Base-by-base conservation (phyloP, 768 basidiomycete species). In the Clitopilus passeckerianus region DNA sequence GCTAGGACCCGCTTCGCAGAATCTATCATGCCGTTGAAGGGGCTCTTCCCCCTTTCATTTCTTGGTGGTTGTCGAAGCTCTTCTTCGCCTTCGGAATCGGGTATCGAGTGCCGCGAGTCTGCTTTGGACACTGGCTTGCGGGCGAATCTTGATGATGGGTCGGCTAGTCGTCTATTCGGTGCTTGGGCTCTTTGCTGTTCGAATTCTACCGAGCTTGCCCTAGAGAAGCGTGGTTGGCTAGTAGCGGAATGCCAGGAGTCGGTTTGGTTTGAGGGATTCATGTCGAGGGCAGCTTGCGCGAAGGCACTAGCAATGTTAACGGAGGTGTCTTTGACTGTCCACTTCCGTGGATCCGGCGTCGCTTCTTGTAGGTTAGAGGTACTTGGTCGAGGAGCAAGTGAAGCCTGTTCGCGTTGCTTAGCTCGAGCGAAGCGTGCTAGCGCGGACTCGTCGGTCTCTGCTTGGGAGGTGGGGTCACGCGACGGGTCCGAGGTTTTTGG, bases 291-390 rank as follows among this genome's bases (percentile, higher is more conserved):
- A 18, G 92, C 93, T 70, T 87, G 85, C 64, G 79, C 76, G 67
- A 95, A 90, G 30, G 92, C 93, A 66, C 83, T 82, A 9, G 91
- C 93, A 66, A 93, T 87, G 72, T 91, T 90, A 55, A 94, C 93
- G 18, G 91, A 87, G 50, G 93, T 94, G 72, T 91, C 90, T 66
- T 89, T 89, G 60, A 91, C 83, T 60, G 70, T 69, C 87, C 87
- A 90, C 78, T 78, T 85, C 66, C 85, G 80, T 43, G 91, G 90
- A 56, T 86, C 77, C n/a, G 80, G 80, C 15, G 75, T 73, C 52
- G 73, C 70, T 65, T 69, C 79, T 74, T 70, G 79, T 9, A 23
- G 9, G 22, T 50, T 23, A 33, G 78, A 73, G 20, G 70, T 75
- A 52, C 75, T 72, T 59, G 76, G 71, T 44, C 71, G 73, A 41